Evolutionary conservation across 2,329 filamentous ascomycete genomes (phyloP), one percentile per base, ranked within the genome.

Genomic region (Fusarium sp.): DNA sequence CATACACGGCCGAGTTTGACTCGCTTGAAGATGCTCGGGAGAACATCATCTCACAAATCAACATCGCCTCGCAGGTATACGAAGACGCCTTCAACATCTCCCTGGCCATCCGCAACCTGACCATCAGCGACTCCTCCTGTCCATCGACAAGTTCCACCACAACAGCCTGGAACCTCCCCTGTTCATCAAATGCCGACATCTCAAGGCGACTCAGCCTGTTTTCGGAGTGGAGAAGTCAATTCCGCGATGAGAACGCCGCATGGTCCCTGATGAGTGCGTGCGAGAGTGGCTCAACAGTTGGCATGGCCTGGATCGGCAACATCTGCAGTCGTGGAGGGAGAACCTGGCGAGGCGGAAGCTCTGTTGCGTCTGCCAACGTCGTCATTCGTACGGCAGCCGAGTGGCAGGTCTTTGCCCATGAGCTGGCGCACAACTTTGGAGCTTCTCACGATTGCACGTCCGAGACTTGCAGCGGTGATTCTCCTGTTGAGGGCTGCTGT

Each of bases 401-500:
- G 80, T 98, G 95, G 94, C 94, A 97, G 79, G 93, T 97, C 69
- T 93, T 97, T 81, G 94, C 95, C 25, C 95, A 98, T 79, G 95
- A 98, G 82, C 91, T 92, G 3, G 95, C 94, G 1, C 95, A 98
- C 81, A 77, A 76, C 38, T 68, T 77, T 36, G 74, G 74, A 1
- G 74, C 74, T 0, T 36, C 65, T 8, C 74, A 77, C 3, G 74
- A 77, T 10, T 77, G 74, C 20, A 75, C 70, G 0, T 65, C 70
- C 3, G 52, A 57, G 0, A 68, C 74, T 1, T 77, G 74, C 1
- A 45, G 63, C 1, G 61, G 68, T 1, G 66, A 59, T 1, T 72
- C 64, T 16, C 36, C 59, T 13, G 20, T 57, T 0, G 60, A 66
- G 0, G 59, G 97, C 92, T 77, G 75, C 16, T 98, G 95, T 77